These are phyloP conservation scores for Pythium sp. DNA, from an alignment of 352 stramenopile species.

Conservation along the genomic window DNA sequence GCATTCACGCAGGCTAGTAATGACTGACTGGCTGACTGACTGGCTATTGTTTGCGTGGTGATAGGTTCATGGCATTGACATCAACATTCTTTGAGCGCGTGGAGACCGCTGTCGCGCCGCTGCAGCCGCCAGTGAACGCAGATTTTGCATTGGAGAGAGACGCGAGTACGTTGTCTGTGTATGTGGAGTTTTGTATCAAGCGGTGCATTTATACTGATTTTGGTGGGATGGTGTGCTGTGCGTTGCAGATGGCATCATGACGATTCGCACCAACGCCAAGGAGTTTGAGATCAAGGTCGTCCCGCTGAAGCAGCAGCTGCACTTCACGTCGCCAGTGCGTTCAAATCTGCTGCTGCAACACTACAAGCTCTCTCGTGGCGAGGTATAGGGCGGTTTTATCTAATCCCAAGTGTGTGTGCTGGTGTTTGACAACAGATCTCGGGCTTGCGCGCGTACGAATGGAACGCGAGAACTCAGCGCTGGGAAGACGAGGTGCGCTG, in stretches of 20 bases:
- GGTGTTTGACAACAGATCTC: constrained; percentile 44
- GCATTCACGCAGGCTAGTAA: neutral
- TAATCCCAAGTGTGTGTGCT: neutral
- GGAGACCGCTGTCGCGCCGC: constrained; percentile 47
- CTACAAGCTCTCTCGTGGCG: neutral
- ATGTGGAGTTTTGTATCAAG: neutral
- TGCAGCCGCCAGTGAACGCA: constrained; percentile 63
- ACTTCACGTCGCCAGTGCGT: constrained; percentile 59
- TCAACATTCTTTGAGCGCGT: constrained; percentile 65
- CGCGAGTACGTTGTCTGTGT: constrained; percentile 21
- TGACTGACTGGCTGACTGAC: neutral
- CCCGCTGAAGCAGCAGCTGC: constrained; percentile 61
- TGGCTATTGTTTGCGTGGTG: neutral
- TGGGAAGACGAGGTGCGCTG: constrained; percentile 73
- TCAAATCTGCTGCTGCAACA: neutral
- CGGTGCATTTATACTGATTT: neutral
- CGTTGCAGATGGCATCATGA: constrained; percentile 33
- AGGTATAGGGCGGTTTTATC: neutral
- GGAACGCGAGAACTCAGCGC: constrained; percentile 62
- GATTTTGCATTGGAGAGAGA: constrained; percentile 50
- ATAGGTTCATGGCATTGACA: constrained; percentile 53
- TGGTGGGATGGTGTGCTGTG: neutral
- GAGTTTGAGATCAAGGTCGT: constrained; percentile 67
- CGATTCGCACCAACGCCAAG: constrained; percentile 45
- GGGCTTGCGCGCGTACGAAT: constrained; percentile 66